These are phyloP conservation scores for Striga hermonthica DNA, from an alignment of 305 asterid species.

Conservation along the genomic window DNA sequence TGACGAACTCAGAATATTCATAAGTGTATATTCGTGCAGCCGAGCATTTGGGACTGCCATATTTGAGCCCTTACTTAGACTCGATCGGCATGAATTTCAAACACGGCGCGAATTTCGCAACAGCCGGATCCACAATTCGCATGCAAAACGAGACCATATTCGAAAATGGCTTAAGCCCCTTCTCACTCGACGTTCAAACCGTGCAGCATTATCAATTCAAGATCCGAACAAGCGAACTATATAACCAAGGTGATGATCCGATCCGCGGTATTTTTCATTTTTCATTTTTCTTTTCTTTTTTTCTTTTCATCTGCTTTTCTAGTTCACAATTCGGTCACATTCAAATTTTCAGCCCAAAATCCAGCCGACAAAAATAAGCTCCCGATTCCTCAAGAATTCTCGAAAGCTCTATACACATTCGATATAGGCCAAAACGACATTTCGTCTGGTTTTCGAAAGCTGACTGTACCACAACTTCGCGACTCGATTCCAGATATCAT, in stretches of 20 bases:
- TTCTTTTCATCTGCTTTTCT: too few relatives aligned
- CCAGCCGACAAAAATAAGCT: slow-evolving; percentile 28
- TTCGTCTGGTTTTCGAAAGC: slow-evolving; percentile 34
- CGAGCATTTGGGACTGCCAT: slow-evolving; percentile 49
- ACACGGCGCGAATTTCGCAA: slow-evolving; percentile 58
- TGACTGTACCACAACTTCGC: slow-evolving; percentile 32
- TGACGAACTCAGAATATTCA: too few relatives aligned
- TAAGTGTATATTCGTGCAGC: slow-evolving; percentile 36
- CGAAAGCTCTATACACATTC: slow-evolving; percentile 43
- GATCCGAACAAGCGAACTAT: slow-evolving; percentile 40
- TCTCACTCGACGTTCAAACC: slow-evolving; percentile 48
- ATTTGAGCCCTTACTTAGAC: slow-evolving; percentile 49
- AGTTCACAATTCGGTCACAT: too few relatives aligned
- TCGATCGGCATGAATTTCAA: slow-evolving; percentile 43
- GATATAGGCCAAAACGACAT: slow-evolving; percentile 54
- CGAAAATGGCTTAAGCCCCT: slow-evolving; percentile 45
- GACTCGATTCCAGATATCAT: slow-evolving; percentile 39
- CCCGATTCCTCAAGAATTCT: slow-evolving; percentile 42
- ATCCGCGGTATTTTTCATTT: too few relatives aligned
- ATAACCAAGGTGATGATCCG: slow-evolving; percentile 41
- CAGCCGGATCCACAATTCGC: slow-evolving; percentile 47
- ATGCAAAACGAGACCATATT: slow-evolving; percentile 42
- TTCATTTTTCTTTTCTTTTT: too few relatives aligned
- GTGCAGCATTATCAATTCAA: slow-evolving; percentile 44
- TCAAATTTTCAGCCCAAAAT: slow-evolving; percentile 29